A percentile compares a stretch with the other conserved stretches of the same genome.
Conservation (phyloP, 2,329 filamentous ascomycete genomes). For the Aspergillus nomiae region DNA sequence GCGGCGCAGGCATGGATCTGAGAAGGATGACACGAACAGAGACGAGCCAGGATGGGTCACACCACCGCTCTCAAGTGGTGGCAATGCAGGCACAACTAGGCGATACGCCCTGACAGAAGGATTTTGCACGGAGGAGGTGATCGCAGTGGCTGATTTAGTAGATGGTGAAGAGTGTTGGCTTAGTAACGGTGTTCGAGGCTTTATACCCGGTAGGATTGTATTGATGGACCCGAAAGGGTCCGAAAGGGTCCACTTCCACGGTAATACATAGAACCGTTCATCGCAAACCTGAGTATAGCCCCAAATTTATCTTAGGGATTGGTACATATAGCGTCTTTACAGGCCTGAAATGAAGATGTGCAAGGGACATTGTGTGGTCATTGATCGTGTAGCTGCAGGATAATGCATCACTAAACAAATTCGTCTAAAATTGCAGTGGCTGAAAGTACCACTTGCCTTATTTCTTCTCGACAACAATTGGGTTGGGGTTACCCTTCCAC, state of each 20-base stretch:
- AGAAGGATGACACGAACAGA: neutral
- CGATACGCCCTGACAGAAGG: slow-evolving; percentile 75
- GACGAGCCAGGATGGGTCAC: slow-evolving; percentile 71
- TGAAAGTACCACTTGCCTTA: neutral
- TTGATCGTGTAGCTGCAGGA: neutral
- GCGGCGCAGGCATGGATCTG: slow-evolving; percentile 43
- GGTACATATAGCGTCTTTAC: neutral
- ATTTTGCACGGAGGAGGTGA: slow-evolving; percentile 66
- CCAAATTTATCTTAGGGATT: too few species aligned
- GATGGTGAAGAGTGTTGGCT: slow-evolving; percentile 82
- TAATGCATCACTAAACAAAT: slow-evolving; percentile 1
- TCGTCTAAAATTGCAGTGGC: neutral
- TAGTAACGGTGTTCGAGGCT: slow-evolving; percentile 85
- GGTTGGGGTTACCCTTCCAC: slow-evolving; percentile 61
- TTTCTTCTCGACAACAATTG: slow-evolving; percentile 8
- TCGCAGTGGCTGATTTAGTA: slow-evolving; percentile 62
- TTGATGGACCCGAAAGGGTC: slow-evolving; percentile 2
- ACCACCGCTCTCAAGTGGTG: slow-evolving; percentile 73
- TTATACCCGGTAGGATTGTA: slow-evolving; percentile 51
- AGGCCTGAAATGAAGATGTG: neutral
- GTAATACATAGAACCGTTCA: neutral
- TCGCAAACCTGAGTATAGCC: neutral
- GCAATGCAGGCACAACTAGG: slow-evolving; percentile 79
- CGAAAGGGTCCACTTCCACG: neutral
- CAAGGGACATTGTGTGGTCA: neutral